Base-by-base conservation (phyloP, 2,329 filamentous ascomycete species). In the Botrytis pseudocinerea region DNA sequence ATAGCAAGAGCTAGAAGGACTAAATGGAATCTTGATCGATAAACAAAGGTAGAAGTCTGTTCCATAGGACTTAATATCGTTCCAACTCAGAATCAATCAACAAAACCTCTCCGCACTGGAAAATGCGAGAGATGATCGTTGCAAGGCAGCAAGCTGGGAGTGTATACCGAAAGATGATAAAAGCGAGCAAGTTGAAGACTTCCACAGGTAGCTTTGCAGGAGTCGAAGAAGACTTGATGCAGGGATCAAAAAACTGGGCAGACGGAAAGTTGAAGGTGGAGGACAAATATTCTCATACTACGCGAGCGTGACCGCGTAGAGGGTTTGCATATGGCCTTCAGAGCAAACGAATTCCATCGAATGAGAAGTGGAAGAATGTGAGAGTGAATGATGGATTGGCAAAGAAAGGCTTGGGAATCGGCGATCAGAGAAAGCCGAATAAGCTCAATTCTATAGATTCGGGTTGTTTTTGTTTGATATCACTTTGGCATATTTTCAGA, bases 301-400 rank as follows among this genome's bases (percentile, higher is more conserved):
- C 14, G 35, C 35, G 46, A 62, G n/a, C 32, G 42, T 18, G 42
- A 35, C 35, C 48, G 35, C 8, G 38, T 60, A 61, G 16, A 70
- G 68, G 28, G 42, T 70, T 61, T 70, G 57, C 68, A 62, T 35
- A 22, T 62, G 12, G 28, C 22, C 57, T 44, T 16, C 9, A 70
- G 35, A 22, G 5, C 44, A 32, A 28, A 28, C 32, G n/a, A 6
- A 57, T 9, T 28, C 6, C 1, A 25, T 63, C 25, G 25, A 63
- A 70, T 70, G 10, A 46, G 28, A 62, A 25, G 5, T 4, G 4
- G 22, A 22, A 25, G 5, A 40, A 46, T 25, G 22, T 69, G 5
- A 38, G 16, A 70, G 28, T 48, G 68, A 48, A 61, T 25, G 20
- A 28, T 62, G 22, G 22, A 46, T 48, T 46, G 1, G 6, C 35